These are phyloP conservation scores for Colletotrichum ledebouriae DNA, from an alignment of 2,329 filamentous ascomycete species.

Conservation along the genomic window DNA sequence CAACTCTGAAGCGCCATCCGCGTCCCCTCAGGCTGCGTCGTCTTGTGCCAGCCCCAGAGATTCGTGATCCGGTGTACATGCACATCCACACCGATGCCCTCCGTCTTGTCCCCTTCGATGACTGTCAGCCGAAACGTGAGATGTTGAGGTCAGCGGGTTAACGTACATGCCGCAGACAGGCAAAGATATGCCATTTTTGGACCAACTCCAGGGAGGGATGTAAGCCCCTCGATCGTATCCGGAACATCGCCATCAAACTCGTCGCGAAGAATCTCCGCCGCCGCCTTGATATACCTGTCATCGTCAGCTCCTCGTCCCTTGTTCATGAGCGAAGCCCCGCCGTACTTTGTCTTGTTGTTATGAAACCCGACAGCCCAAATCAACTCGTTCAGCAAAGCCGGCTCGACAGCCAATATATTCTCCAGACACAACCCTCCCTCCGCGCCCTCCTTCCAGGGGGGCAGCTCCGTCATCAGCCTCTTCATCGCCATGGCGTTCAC, in stretches of 20 bases:
- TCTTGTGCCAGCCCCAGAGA: slow-evolving; percentile 91
- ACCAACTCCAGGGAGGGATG: slow-evolving; percentile 85
- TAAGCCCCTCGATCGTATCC: slow-evolving; percentile 79
- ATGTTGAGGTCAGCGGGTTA: too few relatives aligned
- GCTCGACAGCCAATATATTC: slow-evolving; percentile 80
- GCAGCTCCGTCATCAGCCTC: slow-evolving; percentile 81
- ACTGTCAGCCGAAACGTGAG: too few relatives aligned
- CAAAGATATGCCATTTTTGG: slow-evolving; percentile 96
- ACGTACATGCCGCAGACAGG: slow-evolving; percentile 75
- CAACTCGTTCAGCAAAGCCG: slow-evolving; percentile 75
- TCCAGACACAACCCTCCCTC: slow-evolving; percentile 75
- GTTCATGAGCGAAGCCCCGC: slow-evolving; percentile 47
- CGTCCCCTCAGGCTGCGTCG: slow-evolving; percentile 85
- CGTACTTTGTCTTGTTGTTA: slow-evolving; percentile 85
- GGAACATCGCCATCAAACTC: slow-evolving; percentile 83
- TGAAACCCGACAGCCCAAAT: slow-evolving; percentile 92
- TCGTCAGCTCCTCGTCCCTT: not conserved
- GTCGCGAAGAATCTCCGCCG: slow-evolving; percentile 80
- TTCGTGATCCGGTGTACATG: slow-evolving; percentile 97
- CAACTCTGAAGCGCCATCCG: slow-evolving; percentile 81
- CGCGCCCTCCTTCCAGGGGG: slow-evolving; percentile 60
- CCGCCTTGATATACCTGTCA: slow-evolving; percentile 74
- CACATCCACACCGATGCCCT: slow-evolving; percentile 93
- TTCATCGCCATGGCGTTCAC: slow-evolving; percentile 88
- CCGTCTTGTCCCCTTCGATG: slow-evolving; percentile 59